Evolutionary conservation across 2,329 filamentous ascomycete genomes (phyloP).

Genomic region (Diplodia mutila): DNA sequence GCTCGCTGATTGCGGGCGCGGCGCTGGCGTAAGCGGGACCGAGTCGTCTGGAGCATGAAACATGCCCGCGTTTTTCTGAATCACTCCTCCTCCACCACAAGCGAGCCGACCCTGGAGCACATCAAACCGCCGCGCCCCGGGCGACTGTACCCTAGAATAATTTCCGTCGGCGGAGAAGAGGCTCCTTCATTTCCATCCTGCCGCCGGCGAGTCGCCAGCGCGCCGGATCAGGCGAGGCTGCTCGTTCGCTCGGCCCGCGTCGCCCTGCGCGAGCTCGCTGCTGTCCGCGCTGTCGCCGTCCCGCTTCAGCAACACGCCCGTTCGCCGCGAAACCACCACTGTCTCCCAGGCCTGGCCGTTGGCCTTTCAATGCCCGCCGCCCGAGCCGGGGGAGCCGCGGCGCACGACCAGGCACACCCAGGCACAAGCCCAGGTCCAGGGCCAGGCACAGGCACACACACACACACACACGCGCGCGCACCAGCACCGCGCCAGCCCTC

Average conservation of each 20-base stretch:
- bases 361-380: conserved; percentile 4
- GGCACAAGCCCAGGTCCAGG: neutral
- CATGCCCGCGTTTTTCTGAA: conserved; percentile 22
- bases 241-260: conserved; percentile 22
- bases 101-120: conserved; percentile 25
- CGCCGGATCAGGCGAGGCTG: conserved; percentile 21
- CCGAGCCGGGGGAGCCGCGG: neutral
- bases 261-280: conserved; percentile 9
- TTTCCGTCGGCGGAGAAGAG: conserved; percentile 27
- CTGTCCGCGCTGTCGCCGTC: conserved; percentile 22
- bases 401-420: neutral
- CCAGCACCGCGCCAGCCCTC: conserved; percentile 6
- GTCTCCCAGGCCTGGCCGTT: conserved; percentile 35
- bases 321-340: conserved; percentile 41
- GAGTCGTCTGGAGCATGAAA: conserved; percentile 26
- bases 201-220: conserved; percentile 21
- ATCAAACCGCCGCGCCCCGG: conserved; percentile 25
- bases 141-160: conserved; percentile 26
- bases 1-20: conserved; percentile 16
- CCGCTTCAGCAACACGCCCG: conserved; percentile 23
- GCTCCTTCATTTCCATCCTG: conserved; percentile 27
- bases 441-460: neutral
- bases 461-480: neutral
- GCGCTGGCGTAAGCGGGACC: conserved; percentile 20
- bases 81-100: conserved; percentile 21